phyloP scores from a whole-genome alignment of 192 early-diverging fungal genomes.

The Coemansia sp. region DNA sequence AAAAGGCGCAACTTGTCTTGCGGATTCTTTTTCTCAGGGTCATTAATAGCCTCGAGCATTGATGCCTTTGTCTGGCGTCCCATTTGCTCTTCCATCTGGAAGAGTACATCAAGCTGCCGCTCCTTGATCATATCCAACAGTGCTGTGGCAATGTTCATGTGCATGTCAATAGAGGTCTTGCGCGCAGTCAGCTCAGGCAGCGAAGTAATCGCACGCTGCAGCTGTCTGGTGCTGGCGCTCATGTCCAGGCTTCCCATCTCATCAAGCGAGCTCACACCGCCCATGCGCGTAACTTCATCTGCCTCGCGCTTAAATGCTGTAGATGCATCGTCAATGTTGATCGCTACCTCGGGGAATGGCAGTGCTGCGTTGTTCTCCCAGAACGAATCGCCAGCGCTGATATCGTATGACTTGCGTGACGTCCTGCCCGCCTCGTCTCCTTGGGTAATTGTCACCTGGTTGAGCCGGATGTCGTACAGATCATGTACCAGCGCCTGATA shows the following conservation, averaged over 20 bases:
- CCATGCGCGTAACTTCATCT: constrained; percentile 83
- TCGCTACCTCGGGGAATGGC: constrained; percentile 97
- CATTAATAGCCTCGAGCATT: constrained; percentile 79
- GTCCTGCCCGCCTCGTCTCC: constrained; percentile 64
- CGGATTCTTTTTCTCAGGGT: constrained; percentile 74
- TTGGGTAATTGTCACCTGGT: constrained; percentile 66
- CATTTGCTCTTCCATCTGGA: constrained; percentile 91
- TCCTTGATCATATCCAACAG: constrained; percentile 88
- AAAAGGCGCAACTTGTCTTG: constrained; percentile 92
- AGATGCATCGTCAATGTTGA: constrained; percentile 90
- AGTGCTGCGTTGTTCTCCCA: constrained; percentile 89
- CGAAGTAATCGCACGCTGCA: constrained; percentile 88
- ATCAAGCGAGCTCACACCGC: constrained; percentile 76
- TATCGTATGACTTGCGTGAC: constrained; percentile 77
- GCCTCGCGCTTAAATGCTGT: constrained; percentile 95
- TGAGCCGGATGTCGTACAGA: constrained; percentile 88
- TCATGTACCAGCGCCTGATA: constrained; percentile 97
- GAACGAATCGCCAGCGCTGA: constrained; percentile 88
- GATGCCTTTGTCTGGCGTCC: constrained; percentile 71
- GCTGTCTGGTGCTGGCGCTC: constrained; percentile 78
- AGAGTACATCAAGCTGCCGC: constrained; percentile 89
- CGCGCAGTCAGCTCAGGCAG: constrained; percentile 93
- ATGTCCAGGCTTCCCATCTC: constrained; percentile 60
- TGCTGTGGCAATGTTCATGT: constrained; percentile 95
- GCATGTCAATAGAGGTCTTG: constrained; percentile 94